phyloP scores from a whole-genome alignment of 2,329 filamentous ascomycete species.

The Pseudovirgaria hyperparasitica region DNA sequence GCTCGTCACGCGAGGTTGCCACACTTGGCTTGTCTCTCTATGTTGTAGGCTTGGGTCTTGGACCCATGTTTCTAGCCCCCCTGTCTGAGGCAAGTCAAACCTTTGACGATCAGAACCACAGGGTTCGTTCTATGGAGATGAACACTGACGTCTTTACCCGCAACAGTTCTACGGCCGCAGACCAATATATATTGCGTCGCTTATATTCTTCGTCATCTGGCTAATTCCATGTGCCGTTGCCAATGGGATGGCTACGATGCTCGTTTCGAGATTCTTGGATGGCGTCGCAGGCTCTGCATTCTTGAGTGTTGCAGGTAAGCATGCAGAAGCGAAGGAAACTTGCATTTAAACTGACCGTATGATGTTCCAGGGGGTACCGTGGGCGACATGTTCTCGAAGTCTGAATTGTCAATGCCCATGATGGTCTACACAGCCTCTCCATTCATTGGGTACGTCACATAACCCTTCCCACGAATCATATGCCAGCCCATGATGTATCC shows the following conservation, averaged over 20 bases:
- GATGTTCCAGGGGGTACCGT: too few species aligned
- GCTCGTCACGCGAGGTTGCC: conserved; percentile 56
- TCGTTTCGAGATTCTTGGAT: conserved; percentile 66
- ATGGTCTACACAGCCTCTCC: conserved; percentile 48
- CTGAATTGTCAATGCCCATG: conserved; percentile 66
- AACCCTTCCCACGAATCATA: conserved; percentile 1
- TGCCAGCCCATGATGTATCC: background rate
- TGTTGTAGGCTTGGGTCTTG: conserved; percentile 57
- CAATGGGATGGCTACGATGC: conserved; percentile 67
- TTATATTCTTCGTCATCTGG: conserved; percentile 64
- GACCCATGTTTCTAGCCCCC: conserved; percentile 44
- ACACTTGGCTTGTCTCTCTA: conserved; percentile 74
- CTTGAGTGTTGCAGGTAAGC: conserved; percentile 61
- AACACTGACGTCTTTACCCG: conserved; percentile 1
- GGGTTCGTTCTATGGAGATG: conserved; percentile 30
- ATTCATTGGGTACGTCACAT: conserved; percentile 34
- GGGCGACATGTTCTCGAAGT: conserved; percentile 1
- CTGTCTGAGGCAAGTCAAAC: conserved; percentile 32
- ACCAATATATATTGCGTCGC: conserved; percentile 67
- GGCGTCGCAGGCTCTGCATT: conserved; percentile 55
- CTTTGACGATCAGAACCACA: conserved; percentile 43
- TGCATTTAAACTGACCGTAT: conserved; percentile 58
- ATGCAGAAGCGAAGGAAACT: conserved; percentile 80
- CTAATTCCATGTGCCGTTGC: conserved; percentile 71
- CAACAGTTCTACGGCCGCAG: conserved; percentile 64